Percentiles rank a stretch among this genome's conserved stretches.
These are phyloP conservation scores for Pseudocercospora pini-densiflorae DNA, from an alignment of 2,329 filamentous ascomycete species.

Conservation along the genomic window DNA sequence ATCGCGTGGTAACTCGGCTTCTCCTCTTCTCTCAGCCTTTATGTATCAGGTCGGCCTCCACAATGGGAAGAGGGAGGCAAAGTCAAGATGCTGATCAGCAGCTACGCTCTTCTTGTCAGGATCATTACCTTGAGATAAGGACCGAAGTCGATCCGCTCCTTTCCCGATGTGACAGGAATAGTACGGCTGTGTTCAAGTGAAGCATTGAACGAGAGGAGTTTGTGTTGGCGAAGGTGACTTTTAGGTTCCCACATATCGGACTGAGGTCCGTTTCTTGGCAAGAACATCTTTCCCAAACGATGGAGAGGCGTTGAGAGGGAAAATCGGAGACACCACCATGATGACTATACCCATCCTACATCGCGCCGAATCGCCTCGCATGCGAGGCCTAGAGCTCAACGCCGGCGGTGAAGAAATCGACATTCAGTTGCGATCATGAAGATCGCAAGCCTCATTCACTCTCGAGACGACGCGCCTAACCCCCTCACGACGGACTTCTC, in stretches of 20 bases:
- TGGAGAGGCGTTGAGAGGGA: too few species aligned
- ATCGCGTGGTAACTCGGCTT: not conserved
- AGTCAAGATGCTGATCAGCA: too few species aligned
- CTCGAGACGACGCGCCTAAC: not conserved
- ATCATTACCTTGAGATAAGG: too few species aligned
- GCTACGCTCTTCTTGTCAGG: too few species aligned
- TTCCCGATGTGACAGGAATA: too few species aligned
- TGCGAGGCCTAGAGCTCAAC: too few species aligned
- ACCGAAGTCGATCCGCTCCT: too few species aligned
- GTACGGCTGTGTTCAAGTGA: too few species aligned
- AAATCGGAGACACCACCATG: not conserved
- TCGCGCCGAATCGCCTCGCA: too few species aligned
- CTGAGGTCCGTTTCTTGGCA: not conserved
- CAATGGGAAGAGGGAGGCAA: not conserved
- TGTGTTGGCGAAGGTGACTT: too few species aligned
- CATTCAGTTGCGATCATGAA: not conserved
- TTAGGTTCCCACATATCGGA: not conserved
- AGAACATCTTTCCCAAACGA: not conserved
- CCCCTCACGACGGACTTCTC: not conserved
- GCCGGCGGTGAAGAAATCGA: not conserved
- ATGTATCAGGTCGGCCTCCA: not conserved
- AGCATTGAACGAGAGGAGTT: too few species aligned
- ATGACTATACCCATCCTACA: not conserved
- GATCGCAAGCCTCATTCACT: not conserved
- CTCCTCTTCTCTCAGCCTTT: too few species aligned